Evolutionary conservation across 768 basidiomycete species (phyloP).

Genomic region (Gloeophyllum trabeum): DNA sequence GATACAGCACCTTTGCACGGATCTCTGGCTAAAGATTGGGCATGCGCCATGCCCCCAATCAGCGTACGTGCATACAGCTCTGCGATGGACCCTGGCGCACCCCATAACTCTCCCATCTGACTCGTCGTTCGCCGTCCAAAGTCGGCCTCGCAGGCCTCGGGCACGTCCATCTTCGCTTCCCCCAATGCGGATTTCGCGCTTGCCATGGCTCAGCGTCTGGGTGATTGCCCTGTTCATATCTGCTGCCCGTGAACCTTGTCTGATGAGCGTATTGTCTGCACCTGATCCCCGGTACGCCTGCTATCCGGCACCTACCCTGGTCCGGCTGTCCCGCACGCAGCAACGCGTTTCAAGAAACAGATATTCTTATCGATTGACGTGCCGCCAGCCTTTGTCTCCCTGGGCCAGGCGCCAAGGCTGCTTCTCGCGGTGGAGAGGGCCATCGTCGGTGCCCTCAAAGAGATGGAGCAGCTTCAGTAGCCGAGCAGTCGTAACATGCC

Average conservation of each 20-base stretch:
- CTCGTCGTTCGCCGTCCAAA: background rate
- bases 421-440: constrained; percentile 51
- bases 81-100: too few relatives aligned
- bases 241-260: background rate
- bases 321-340: too few relatives aligned
- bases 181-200: constrained; percentile 50
- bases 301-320: too few relatives aligned
- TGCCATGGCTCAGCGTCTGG: constrained; percentile 72
- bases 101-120: too few relatives aligned
- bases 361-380: constrained; percentile 69
- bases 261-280: too few relatives aligned
- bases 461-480: constrained; percentile 18
- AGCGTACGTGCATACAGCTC: constrained; percentile 1
- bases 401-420: constrained; percentile 37
- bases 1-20: constrained; percentile 36
- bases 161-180: constrained; percentile 55
- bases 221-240: constrained; percentile 26
- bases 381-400: constrained; percentile 21
- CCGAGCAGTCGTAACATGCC: background rate
- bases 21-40: constrained; percentile 64
- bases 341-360: constrained; percentile 50
- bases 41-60: constrained; percentile 63
- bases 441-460: constrained; percentile 36
- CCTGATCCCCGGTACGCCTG: too few relatives aligned
- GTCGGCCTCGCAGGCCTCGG: constrained; percentile 19